These are phyloP conservation scores for Exsudoporus floridanus DNA, from an alignment of 1,284 basidiomycete species.

Conservation along the genomic window DNA sequence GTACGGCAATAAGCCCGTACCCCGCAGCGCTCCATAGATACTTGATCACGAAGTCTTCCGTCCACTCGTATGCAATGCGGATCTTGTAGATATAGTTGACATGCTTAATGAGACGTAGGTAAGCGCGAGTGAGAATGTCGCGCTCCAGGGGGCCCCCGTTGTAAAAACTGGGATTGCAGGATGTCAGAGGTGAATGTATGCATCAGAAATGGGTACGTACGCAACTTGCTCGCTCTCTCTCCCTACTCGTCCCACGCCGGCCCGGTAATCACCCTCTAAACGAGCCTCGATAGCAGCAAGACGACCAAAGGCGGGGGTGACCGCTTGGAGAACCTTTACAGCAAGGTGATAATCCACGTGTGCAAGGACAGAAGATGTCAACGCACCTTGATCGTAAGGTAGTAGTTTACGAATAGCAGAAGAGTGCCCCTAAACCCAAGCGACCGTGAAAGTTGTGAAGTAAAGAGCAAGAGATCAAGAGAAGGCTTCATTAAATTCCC, in stretches of 20 bases:
- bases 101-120: conserved; percentile 81
- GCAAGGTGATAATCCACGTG: neutral
- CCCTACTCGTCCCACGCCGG: conserved; percentile 85
- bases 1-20: conserved; percentile 86
- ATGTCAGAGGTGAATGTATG: conserved; percentile 4
- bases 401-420: conserved; percentile 83
- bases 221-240: conserved; percentile 94
- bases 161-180: conserved; percentile 67
- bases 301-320: conserved; percentile 92
- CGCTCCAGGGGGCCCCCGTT: conserved; percentile 85
- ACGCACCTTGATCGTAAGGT: conserved; percentile 63
- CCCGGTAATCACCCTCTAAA: conserved; percentile 86
- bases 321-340: conserved; percentile 71
- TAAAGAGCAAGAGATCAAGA: conserved; percentile 91
- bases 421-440: conserved; percentile 81
- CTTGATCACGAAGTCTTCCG: conserved; percentile 92
- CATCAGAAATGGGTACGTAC: conserved; percentile 42
- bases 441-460: conserved; percentile 84
- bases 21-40: conserved; percentile 92
- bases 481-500: conserved; percentile 81
- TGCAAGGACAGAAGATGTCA: neutral
- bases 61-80: conserved; percentile 85
- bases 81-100: conserved; percentile 93
- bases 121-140: conserved; percentile 80
- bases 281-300: conserved; percentile 89